Conservation (phyloP, 176 grass and related monocot species). For the Avena insularis region DNA sequence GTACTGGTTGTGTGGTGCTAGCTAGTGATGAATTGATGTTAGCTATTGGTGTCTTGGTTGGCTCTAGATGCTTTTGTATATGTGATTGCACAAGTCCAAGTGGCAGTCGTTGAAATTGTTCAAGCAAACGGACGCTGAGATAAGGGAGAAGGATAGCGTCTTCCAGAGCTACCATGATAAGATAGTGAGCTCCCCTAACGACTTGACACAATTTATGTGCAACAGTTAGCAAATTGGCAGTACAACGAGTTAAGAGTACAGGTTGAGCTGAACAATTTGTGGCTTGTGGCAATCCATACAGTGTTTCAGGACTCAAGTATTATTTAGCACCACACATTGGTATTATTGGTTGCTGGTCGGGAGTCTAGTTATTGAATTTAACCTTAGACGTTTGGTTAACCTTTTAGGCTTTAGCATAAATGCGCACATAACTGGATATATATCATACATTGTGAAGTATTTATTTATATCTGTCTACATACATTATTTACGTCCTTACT, state of each 20-base stretch:
- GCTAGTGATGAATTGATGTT: too few relatives aligned
- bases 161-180: slow-evolving; percentile 58
- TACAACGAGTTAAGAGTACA: background rate
- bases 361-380: background rate
- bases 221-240: background rate
- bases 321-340: background rate
- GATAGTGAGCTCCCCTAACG: slow-evolving; percentile 57
- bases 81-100: slow-evolving; percentile 63
- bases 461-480: too few relatives aligned
- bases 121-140: slow-evolving; percentile 78
- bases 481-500: too few relatives aligned
- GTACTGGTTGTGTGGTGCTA: too few relatives aligned
- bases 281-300: background rate
- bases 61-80: too few relatives aligned
- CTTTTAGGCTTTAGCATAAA: too few relatives aligned
- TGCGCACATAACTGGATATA: too few relatives aligned
- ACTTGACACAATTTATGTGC: slow-evolving; percentile 10
- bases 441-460: too few relatives aligned
- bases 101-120: slow-evolving; percentile 72
- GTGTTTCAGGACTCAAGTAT: background rate
- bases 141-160: slow-evolving; percentile 73
- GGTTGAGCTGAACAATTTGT: background rate
- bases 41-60: too few relatives aligned
- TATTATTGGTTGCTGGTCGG: background rate
- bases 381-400: background rate